Percentiles rank a stretch among this genome's conserved stretches.
Evolutionary conservation across 208 protist species (phyloP).

Genomic region (Crithidia expoeki): DNA sequence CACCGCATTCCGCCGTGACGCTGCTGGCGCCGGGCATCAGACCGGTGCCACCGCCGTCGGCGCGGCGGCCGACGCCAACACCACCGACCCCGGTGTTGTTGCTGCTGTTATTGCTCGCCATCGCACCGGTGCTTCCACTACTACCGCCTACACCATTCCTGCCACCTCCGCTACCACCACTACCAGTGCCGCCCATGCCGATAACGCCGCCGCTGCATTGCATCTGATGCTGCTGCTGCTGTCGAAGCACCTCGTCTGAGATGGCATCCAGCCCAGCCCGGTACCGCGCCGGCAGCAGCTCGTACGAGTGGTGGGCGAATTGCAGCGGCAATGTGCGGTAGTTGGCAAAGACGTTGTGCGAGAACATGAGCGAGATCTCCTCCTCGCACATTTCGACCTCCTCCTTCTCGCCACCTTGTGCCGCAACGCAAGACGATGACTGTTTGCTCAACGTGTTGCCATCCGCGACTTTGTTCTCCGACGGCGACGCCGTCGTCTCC

Average conservation of each 20-base stretch:
- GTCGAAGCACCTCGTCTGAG: slow-evolving; percentile 24
- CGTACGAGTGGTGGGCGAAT: slow-evolving; percentile 40
- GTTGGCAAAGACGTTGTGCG: slow-evolving; percentile 64
- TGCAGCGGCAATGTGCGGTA: slow-evolving; percentile 54
- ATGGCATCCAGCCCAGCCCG: slow-evolving; percentile 70
- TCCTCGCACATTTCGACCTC: slow-evolving; percentile 6
- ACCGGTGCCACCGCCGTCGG: neutral
- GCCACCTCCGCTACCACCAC: neutral
- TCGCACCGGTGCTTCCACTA: neutral
- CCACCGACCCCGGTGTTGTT: neutral
- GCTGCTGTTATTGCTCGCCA: neutral
- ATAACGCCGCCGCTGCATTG: neutral
- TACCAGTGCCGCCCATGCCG: neutral
- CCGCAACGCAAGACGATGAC: neutral
- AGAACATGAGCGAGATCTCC: slow-evolving; percentile 6
- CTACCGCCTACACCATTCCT: neutral
- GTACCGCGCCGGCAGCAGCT: slow-evolving; percentile 44
- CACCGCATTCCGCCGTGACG: slow-evolving; percentile 3
- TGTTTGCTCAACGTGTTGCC: no score
- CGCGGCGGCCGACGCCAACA: neutral
- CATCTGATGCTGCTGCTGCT: slow-evolving; percentile 19
- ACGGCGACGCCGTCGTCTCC: neutral
- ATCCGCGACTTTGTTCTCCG: neutral
- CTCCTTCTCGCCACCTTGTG: neutral
- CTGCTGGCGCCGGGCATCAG: neutral